A percentile compares a stretch with the other conserved stretches of the same genome.
Evolutionary conservation across 306 rosid genomes (phyloP).

Genomic region (Hippophae tibetana): DNA sequence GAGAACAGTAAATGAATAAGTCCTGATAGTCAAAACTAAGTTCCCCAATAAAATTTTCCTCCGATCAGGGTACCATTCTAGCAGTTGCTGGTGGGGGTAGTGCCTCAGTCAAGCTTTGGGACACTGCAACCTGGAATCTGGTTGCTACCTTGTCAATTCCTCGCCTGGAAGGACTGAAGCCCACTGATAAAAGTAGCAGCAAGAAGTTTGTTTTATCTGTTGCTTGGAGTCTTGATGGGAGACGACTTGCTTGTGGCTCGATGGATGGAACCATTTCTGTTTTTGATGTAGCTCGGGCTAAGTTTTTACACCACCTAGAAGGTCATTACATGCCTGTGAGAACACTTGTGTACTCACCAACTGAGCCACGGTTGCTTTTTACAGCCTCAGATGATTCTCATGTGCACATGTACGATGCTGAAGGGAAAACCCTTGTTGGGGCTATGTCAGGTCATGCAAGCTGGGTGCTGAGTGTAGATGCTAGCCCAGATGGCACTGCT

Average conservation of each 20-base stretch:
- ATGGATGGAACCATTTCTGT: slow-evolving; percentile 97
- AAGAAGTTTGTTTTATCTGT: slow-evolving; percentile 93
- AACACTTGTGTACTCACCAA: slow-evolving; percentile 79
- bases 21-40: too few species aligned
- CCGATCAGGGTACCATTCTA: slow-evolving; percentile 70
- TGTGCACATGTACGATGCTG: slow-evolving; percentile 93
- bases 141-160: slow-evolving; percentile 75
- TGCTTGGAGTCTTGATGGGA: slow-evolving; percentile 91
- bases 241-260: slow-evolving; percentile 78
- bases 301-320: slow-evolving; percentile 84
- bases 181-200: slow-evolving; percentile 76
- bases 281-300: slow-evolving; percentile 66
- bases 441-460: slow-evolving; percentile 90
- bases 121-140: slow-evolving; percentile 70
- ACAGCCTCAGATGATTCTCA: slow-evolving; percentile 82
- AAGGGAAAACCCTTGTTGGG: slow-evolving; percentile 64
- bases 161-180: slow-evolving; percentile 78
- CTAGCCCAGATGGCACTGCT: slow-evolving; percentile 82
- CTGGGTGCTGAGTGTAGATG: slow-evolving; percentile 88
- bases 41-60: background rate
- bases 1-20: too few species aligned
- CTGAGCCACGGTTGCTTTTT: slow-evolving; percentile 71
- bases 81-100: slow-evolving; percentile 99
- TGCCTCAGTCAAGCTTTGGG: slow-evolving; percentile 94
- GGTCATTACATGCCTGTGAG: slow-evolving; percentile 96